phyloP scores from a whole-genome alignment of 2,329 filamentous ascomycete species.

The Aspergillus awamori region DNA sequence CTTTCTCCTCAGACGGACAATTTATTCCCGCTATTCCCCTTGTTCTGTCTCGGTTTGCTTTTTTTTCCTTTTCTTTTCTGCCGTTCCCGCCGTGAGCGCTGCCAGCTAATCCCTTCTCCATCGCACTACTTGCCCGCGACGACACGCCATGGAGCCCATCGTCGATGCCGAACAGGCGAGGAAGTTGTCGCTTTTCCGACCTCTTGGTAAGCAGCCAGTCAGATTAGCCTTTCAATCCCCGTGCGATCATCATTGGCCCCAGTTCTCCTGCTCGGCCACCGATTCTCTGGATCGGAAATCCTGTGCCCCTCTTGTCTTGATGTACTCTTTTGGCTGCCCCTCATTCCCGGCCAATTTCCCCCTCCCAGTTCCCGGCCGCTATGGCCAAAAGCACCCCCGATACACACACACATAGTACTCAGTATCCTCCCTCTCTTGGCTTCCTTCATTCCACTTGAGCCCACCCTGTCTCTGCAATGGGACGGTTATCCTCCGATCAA shows the following conservation, averaged over 20 bases:
- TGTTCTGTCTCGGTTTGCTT: not conserved
- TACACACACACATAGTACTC: not conserved
- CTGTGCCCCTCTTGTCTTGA: constrained; percentile 18
- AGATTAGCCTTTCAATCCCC: constrained; percentile 31
- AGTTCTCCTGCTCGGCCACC: constrained; percentile 14
- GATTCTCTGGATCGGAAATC: constrained; percentile 4
- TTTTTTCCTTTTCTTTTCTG: constrained; percentile 9
- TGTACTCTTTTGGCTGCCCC: constrained; percentile 13
- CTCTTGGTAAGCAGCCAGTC: constrained; percentile 48
- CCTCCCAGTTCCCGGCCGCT: not conserved
- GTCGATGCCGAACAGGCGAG: constrained; percentile 45
- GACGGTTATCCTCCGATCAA: constrained; percentile 12
- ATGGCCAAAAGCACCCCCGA: constrained; percentile 1
- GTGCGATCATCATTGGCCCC: constrained; percentile 39
- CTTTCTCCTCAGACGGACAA: not conserved
- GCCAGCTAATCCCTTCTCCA: constrained; percentile 15
- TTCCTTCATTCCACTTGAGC: not conserved
- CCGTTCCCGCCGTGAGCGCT: constrained; percentile 28
- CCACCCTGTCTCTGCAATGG: not conserved
- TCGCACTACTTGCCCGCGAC: constrained; percentile 12
- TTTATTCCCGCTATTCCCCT: not conserved
- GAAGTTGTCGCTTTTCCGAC: constrained; percentile 49
- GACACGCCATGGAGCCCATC: constrained; percentile 29
- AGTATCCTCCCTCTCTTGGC: not conserved
- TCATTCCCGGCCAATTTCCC: constrained; percentile 2